phyloP scores from a whole-genome alignment of 1,284 basidiomycete genomes.

The Phaffia rhodozyma region DNA sequence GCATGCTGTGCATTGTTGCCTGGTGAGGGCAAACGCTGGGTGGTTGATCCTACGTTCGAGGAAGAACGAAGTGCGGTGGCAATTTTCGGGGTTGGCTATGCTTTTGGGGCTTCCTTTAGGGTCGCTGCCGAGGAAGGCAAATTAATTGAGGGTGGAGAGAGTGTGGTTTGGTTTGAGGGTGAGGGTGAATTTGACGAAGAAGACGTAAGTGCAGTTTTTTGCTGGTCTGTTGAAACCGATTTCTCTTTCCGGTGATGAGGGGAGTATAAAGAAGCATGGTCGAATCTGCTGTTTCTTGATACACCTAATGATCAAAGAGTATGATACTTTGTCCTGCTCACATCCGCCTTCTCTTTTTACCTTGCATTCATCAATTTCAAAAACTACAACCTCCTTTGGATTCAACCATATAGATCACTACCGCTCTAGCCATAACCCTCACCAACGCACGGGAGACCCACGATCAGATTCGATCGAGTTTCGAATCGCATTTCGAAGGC shows the following conservation, averaged over 20 bases:
- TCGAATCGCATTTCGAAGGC: background rate
- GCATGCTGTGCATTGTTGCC: conserved; percentile 34
- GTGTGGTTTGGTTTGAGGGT: conserved; percentile 37
- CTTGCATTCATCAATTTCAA: background rate
- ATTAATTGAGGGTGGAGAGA: conserved; percentile 31
- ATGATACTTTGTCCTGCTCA: too few relatives aligned
- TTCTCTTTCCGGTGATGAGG: too few relatives aligned
- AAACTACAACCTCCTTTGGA: background rate
- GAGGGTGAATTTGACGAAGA: conserved; percentile 32
- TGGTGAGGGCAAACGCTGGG: conserved; percentile 53
- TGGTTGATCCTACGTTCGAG: conserved; percentile 55
- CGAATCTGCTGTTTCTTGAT: too few relatives aligned
- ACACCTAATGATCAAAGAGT: too few relatives aligned
- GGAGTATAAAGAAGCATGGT: too few relatives aligned
- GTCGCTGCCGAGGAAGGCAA: conserved; percentile 31
- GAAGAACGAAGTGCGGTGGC: conserved; percentile 49
- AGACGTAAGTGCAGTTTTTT: conserved; percentile 26
- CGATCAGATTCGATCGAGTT: background rate
- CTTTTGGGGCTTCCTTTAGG: conserved; percentile 32
- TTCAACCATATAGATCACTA: background rate
- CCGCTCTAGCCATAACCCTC: conserved; percentile 1
- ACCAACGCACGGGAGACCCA: background rate
- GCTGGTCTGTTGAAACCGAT: background rate
- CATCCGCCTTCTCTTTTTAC: background rate
- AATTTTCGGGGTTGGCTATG: conserved; percentile 42